Conservation (phyloP, 345 rosid genomes). For the Clarkia xantiana region DNA sequence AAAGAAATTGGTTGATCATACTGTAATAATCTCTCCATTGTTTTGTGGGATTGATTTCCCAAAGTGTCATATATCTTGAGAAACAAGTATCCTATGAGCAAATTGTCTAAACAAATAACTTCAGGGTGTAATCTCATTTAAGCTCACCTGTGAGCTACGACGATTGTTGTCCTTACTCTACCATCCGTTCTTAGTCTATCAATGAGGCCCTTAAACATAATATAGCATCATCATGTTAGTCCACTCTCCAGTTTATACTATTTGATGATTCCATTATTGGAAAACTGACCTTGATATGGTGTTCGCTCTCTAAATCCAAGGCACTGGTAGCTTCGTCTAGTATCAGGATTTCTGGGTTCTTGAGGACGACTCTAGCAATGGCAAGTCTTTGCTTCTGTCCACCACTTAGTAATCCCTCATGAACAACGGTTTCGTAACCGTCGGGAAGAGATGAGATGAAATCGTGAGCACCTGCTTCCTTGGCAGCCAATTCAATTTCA, state of each 20-base stretch:
- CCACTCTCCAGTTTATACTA: not conserved
- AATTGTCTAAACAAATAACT: too few relatives aligned
- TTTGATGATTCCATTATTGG: not conserved
- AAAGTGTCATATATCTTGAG: too few relatives aligned
- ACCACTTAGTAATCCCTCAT: conserved; percentile 35
- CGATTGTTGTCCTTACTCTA: conserved; percentile 21
- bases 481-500: conserved; percentile 30
- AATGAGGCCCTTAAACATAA: conserved; percentile 12
- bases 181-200: conserved; percentile 14
- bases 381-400: conserved; percentile 53
- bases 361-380: conserved; percentile 43
- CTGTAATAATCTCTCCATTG: not conserved
- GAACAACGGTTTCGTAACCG: conserved; percentile 45
- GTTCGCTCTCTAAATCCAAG: conserved; percentile 32
- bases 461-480: conserved; percentile 46
- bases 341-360: conserved; percentile 36
- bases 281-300: conserved; percentile 20
- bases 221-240: not conserved
- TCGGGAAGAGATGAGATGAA: conserved; percentile 48
- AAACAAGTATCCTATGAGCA: too few relatives aligned
- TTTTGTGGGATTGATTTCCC: too few relatives aligned
- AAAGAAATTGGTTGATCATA: not conserved
- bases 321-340: conserved; percentile 60
- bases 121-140: not conserved
- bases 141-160: conserved; percentile 30